Conservation (phyloP, 495 filamentous ascomycete species). For the Geoglossum glabrum region DNA sequence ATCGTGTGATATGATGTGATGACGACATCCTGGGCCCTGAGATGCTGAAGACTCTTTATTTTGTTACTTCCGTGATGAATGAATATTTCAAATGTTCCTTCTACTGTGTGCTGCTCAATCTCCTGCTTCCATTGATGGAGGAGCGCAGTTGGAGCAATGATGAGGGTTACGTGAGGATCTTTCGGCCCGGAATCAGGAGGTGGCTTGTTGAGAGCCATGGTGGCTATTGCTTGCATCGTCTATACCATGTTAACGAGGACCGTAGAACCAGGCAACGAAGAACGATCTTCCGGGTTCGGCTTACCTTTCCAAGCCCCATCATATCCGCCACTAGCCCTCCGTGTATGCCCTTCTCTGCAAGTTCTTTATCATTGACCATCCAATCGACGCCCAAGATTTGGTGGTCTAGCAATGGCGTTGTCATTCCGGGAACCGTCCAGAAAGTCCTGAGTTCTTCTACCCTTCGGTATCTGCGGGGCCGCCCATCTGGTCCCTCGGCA, state of each 20-base stretch:
- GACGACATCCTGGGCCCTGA: conserved; percentile 48
- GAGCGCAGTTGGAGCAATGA: not conserved
- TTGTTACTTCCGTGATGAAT: conserved; percentile 51
- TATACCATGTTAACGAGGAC: conserved; percentile 15
- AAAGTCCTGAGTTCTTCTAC: not conserved
- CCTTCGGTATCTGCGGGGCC: not conserved
- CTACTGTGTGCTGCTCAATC: not conserved
- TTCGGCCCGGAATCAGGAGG: not conserved
- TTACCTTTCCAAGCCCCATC: conserved; percentile 4
- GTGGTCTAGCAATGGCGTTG: conserved; percentile 1
- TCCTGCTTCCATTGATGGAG: not conserved
- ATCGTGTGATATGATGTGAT: conserved; percentile 58
- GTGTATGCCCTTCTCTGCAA: not conserved
- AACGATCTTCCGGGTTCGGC: not conserved
- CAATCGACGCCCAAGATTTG: conserved; percentile 5
- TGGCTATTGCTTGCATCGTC: conserved; percentile 3
- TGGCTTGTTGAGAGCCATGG: conserved; percentile 1
- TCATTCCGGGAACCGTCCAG: conserved; percentile 8
- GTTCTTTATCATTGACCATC: conserved; percentile 2
- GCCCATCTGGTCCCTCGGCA: not conserved
- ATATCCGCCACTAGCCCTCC: conserved; percentile 40
- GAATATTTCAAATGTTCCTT: conserved; percentile 21
- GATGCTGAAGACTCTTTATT: conserved; percentile 27
- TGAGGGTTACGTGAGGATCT: not conserved
- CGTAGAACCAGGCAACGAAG: not conserved